phyloP scores from a whole-genome alignment of 148 eudicot genomes.

The Simmondsia chinensis region DNA sequence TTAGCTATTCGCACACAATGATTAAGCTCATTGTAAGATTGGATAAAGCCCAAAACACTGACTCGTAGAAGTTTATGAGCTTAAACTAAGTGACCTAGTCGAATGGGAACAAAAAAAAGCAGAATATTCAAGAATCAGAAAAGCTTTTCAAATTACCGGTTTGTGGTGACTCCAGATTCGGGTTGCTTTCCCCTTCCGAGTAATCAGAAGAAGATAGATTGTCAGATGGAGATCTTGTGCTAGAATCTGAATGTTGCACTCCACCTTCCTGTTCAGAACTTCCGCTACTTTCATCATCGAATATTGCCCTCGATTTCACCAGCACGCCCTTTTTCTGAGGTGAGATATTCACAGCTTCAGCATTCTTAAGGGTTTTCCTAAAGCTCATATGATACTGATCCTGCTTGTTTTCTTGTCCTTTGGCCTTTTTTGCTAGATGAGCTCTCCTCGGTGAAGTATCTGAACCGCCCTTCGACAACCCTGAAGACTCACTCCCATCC shows the following conservation, averaged over 20 bases:
- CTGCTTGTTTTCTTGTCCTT: constrained; percentile 9
- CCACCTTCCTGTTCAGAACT: constrained; percentile 37
- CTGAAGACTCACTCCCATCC: constrained; percentile 8
- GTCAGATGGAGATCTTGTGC: constrained; percentile 41
- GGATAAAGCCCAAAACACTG: no score
- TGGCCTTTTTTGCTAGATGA: constrained; percentile 12
- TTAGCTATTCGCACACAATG: no score
- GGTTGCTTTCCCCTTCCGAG: constrained; percentile 38
- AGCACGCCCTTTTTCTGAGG: constrained; percentile 26
- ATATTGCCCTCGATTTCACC: constrained; percentile 34
- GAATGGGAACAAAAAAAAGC: neutral
- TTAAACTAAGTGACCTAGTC: no score
- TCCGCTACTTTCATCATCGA: constrained; percentile 42
- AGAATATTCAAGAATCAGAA: neutral
- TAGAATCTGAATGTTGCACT: constrained; percentile 24
- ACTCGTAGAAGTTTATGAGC: no score
- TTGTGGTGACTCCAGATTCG: constrained; percentile 17
- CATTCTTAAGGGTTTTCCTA: constrained; percentile 14
- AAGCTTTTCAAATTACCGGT: constrained; percentile 22
- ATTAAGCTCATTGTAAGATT: no score
- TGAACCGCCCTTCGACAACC: constrained; percentile 9
- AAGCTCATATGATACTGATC: constrained; percentile 6
- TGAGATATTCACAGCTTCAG: constrained; percentile 17
- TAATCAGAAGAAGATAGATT: constrained; percentile 38
- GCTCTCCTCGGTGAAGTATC: constrained; percentile 12